A percentile compares a stretch with the other conserved stretches of the same genome.
These are phyloP conservation scores for Neopestalotiopsis clavispora DNA, from an alignment of 2,329 filamentous ascomycete species.

Conservation along the genomic window DNA sequence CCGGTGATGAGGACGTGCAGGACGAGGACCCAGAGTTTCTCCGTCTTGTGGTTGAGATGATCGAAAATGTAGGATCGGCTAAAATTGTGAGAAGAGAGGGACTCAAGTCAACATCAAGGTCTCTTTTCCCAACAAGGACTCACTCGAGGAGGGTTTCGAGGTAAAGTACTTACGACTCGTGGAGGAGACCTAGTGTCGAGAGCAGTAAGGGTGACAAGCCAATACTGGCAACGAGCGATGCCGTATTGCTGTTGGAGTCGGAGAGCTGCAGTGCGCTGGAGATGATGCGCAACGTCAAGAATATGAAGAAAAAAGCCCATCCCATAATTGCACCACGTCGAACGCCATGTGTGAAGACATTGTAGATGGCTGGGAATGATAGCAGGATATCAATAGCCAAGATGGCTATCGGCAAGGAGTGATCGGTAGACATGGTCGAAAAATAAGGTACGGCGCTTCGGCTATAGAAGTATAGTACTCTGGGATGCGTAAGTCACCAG, in stretches of 20 bases:
- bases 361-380: slow-evolving; percentile 34
- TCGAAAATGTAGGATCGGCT: slow-evolving; percentile 26
- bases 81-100: background rate
- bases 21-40: slow-evolving; percentile 22
- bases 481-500: background rate
- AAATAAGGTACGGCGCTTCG: background rate
- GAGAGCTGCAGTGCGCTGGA: slow-evolving; percentile 35
- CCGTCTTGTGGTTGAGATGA: slow-evolving; percentile 20
- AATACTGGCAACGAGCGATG: slow-evolving; percentile 41
- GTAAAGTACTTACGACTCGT: slow-evolving; percentile 37
- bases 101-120: background rate
- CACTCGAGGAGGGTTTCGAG: background rate
- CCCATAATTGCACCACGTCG: slow-evolving; percentile 43
- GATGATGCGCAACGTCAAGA: slow-evolving; percentile 42
- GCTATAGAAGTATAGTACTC: background rate
- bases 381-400: slow-evolving; percentile 42
- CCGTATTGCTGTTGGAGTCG: slow-evolving; percentile 29
- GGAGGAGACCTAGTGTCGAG: slow-evolving; percentile 36
- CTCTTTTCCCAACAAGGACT: background rate
- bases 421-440: slow-evolving; percentile 21
- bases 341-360: slow-evolving; percentile 32
- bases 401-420: slow-evolving; percentile 29
- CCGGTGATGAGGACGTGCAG: slow-evolving; percentile 30
- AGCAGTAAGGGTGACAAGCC: slow-evolving; percentile 44
- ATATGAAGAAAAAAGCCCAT: slow-evolving; percentile 43